phyloP scores from a whole-genome alignment of 2,329 filamentous ascomycete species.

The Monilinia aucupariae region DNA sequence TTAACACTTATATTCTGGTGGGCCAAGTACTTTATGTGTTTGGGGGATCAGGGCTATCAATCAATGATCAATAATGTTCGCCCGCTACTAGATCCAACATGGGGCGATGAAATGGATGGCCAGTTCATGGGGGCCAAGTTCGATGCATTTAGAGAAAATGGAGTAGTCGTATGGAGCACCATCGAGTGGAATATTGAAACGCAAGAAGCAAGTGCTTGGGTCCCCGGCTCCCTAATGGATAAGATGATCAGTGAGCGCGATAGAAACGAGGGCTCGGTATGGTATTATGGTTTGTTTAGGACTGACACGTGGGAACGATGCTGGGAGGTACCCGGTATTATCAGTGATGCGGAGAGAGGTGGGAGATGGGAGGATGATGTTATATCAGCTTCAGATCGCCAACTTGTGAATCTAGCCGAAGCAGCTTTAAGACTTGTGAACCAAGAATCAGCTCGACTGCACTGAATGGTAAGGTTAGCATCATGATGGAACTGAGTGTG shows the following conservation, averaged over 20 bases:
- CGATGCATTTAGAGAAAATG: background rate
- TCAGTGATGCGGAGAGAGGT: background rate
- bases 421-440: no score
- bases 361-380: background rate
- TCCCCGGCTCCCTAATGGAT: background rate
- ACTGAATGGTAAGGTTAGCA: no score
- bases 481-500: no score
- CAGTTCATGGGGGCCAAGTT: background rate
- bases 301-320: constrained; percentile 9
- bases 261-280: background rate
- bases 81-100: constrained; percentile 1
- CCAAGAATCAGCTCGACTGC: no score
- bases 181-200: background rate
- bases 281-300: background rate
- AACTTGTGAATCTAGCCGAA: background rate
- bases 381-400: background rate
- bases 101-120: constrained; percentile 8
- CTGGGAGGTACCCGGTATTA: background rate
- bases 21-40: background rate
- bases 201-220: background rate
- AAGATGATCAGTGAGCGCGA: background rate
- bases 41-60: background rate
- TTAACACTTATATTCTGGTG: constrained; percentile 3
- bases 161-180: constrained; percentile 3
- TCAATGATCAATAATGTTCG: background rate